Evolutionary conservation across 2,329 filamentous ascomycete genomes (phyloP).

Genomic region (Diaporthe citriasiana): DNA sequence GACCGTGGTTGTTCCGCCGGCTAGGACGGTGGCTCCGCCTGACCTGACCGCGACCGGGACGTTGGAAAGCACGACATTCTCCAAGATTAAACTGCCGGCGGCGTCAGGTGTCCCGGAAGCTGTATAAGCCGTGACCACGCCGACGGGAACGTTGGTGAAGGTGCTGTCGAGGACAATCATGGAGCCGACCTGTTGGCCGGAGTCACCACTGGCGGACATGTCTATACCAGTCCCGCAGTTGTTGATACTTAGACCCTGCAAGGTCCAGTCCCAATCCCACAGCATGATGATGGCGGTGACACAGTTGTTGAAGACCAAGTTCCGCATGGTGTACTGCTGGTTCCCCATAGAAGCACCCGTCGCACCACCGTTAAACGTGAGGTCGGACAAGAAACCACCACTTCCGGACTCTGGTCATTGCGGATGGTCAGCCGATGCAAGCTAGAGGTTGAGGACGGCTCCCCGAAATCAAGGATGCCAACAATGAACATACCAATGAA

Average conservation of each 20-base stretch:
- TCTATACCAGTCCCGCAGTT: constrained; percentile 73
- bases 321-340: constrained; percentile 78
- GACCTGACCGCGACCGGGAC: constrained; percentile 57
- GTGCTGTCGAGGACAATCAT: constrained; percentile 79
- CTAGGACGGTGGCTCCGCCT: constrained; percentile 63
- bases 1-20: constrained; percentile 67
- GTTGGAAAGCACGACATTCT: constrained; percentile 58
- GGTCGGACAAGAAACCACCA: constrained; percentile 60
- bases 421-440: not conserved
- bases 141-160: constrained; percentile 73
- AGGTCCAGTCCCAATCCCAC: constrained; percentile 83
- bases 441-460: too few species aligned
- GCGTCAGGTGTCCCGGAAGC: constrained; percentile 54
- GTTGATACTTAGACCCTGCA: constrained; percentile 72
- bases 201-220: constrained; percentile 64
- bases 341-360: constrained; percentile 75
- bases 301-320: constrained; percentile 75
- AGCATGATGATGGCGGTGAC: constrained; percentile 53
- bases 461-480: too few species aligned
- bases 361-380: constrained; percentile 72
- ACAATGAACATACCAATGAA: constrained; percentile 67
- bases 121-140: constrained; percentile 74
- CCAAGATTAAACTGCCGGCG: constrained; percentile 71
- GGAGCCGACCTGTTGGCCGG: constrained; percentile 74
- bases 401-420: constrained; percentile 46